phyloP scores from a whole-genome alignment of 805 yeast species.

The Phaffomyces antillensis region DNA sequence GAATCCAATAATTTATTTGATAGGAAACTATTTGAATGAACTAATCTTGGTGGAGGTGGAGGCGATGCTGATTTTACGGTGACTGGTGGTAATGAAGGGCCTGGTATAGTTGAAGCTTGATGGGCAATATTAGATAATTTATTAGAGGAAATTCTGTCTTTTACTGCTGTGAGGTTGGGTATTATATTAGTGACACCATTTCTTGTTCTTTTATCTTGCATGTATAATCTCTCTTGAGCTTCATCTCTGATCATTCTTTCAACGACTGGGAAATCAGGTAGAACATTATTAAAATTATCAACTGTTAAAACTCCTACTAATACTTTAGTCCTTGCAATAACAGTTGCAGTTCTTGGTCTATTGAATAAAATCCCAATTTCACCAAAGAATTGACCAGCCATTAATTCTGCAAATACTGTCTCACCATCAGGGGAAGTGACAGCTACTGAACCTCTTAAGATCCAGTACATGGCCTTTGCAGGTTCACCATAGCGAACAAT shows the following conservation, averaged over 20 bases:
- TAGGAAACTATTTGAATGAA: not conserved
- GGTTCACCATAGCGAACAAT: constrained; percentile 68
- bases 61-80: constrained; percentile 10
- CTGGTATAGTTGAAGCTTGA: constrained; percentile 30
- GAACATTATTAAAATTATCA: constrained; percentile 50
- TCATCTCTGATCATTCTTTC: constrained; percentile 70
- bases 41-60: not conserved
- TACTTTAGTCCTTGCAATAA: constrained; percentile 60
- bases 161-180: constrained; percentile 9
- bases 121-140: constrained; percentile 25
- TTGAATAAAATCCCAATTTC: constrained; percentile 73
- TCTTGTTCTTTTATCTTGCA: constrained; percentile 56
- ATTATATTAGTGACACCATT: constrained; percentile 30
- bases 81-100: constrained; percentile 33
- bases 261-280: constrained; percentile 55
- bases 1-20: not conserved
- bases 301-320: constrained; percentile 62
- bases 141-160: not conserved
- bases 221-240: constrained; percentile 68
- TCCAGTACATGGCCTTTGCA: constrained; percentile 75
- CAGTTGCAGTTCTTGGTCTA: constrained; percentile 75
- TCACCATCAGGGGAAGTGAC: constrained; percentile 76
- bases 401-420: constrained; percentile 61
- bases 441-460: constrained; percentile 66
- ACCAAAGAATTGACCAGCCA: constrained; percentile 68